Evolutionary conservation across 306 rosid species (phyloP), one percentile per base, ranked within the genome.

Genomic region (Abrus pulchellus): DNA sequence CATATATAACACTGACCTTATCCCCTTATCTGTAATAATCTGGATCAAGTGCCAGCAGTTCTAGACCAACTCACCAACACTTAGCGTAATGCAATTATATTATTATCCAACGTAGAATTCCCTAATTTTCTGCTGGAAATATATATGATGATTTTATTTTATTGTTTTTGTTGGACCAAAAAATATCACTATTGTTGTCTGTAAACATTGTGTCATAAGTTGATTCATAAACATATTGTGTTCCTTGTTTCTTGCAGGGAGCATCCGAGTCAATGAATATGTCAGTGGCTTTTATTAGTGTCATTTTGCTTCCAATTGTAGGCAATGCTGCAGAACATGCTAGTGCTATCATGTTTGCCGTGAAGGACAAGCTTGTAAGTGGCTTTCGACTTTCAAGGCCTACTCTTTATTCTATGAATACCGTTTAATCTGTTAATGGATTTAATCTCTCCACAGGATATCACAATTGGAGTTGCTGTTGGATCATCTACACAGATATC

Each of bases 401-500:
- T 68, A 11, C 49, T 9, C 68, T 66, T 80, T 75, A 41, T 61
- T 54, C 28, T 68, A 3, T 6, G 12, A 60, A n/a, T 50, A 59
- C 59, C 64, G 59, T 86, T 80, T 52, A 66, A 59, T 41, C 78
- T 72, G 70, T 72, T 89, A 72, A 90, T 38, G 59, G 61, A 75
- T 36, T 76, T 74, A 73, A 79, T 68, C 57, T 81, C 47, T 77
- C 80, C 70, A 9, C 87, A 94, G 98, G 97, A 94, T 80, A 92
- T 92, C 81, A 89, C 97, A 50, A 84, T 94, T 56, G 98, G 98
- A 87, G 98, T 94, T 83, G 98, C 97, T 12, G 83, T 88, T 82
- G 98, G 97, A 82, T 94, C 98, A 40, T 94, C 98, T 32, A 94
- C 97, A 49, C 98, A 94, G 78, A 94, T 92, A 89, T 88, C 97